phyloP scores from a whole-genome alignment of 139 green algal species.

The Chlorella ohadii region DNA sequence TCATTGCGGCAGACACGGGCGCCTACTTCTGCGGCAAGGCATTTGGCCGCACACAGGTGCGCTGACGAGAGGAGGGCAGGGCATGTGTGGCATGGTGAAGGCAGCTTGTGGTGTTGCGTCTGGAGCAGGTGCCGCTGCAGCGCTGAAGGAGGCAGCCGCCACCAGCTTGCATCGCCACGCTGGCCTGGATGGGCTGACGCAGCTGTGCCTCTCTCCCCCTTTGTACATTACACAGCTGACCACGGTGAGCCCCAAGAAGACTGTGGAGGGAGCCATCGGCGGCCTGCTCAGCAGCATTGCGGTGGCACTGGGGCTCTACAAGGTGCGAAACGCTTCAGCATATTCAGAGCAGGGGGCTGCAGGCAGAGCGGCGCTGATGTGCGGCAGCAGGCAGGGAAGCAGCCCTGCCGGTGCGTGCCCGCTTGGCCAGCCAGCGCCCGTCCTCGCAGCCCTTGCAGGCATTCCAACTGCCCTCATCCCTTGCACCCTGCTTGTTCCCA shows the following conservation, averaged over 20 bases:
- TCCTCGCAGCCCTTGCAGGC: no score
- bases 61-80: neutral
- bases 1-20: constrained; percentile 91
- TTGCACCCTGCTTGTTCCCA: neutral
- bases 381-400: no score
- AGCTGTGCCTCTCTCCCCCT: constrained; percentile 18
- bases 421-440: no score
- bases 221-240: constrained; percentile 61
- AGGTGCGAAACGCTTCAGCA: no score
- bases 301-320: constrained; percentile 56
- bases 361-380: no score
- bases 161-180: no score
- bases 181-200: neutral
- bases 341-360: no score
- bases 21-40: constrained; percentile 88
- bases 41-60: constrained; percentile 55
- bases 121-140: no score
- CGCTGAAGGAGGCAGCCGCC: no score
- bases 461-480: no score
- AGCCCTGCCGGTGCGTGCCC: no score
- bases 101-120: no score
- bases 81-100: neutral
- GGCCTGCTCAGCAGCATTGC: constrained; percentile 72
- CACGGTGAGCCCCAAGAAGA: constrained; percentile 94
- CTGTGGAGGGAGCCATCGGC: constrained; percentile 88